Evolutionary conservation across 768 basidiomycete species (phyloP).

Genomic region (Clitopilus passeckerianus): DNA sequence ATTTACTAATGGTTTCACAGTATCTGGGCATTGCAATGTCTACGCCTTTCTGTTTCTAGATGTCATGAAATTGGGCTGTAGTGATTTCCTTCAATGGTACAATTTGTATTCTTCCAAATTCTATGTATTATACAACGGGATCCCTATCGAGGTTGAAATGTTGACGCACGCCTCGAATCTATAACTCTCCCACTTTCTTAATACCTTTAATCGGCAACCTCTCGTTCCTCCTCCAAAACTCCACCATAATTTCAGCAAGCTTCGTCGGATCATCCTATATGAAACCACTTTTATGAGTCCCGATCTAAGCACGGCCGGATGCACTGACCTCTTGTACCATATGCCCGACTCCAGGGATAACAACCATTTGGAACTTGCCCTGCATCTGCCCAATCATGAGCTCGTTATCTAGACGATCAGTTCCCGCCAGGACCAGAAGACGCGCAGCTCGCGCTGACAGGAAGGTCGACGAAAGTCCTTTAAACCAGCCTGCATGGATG

Average conservation of each 20-base stretch:
- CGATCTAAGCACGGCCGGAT: not conserved
- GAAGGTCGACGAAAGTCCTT: slow-evolving; percentile 75
- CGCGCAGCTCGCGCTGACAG: slow-evolving; percentile 75
- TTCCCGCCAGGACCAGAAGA: slow-evolving; percentile 85
- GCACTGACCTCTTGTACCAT: slow-evolving; percentile 84
- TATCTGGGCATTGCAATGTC: slow-evolving; percentile 34
- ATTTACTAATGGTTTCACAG: slow-evolving; percentile 12
- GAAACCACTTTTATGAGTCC: slow-evolving; percentile 1
- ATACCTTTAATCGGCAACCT: slow-evolving; percentile 50
- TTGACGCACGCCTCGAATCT: not conserved
- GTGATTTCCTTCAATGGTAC: not conserved
- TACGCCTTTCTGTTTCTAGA: slow-evolving; percentile 32
- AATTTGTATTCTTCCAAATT: not conserved
- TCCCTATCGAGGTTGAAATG: not conserved
- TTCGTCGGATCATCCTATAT: slow-evolving; percentile 81
- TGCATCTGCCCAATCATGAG: slow-evolving; percentile 98
- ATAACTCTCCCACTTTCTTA: slow-evolving; percentile 50
- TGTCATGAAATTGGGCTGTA: not conserved
- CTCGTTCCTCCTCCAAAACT: slow-evolving; percentile 92
- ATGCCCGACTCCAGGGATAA: slow-evolving; percentile 85
- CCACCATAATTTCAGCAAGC: slow-evolving; percentile 75
- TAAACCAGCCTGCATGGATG: slow-evolving; percentile 78
- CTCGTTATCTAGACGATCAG: slow-evolving; percentile 87
- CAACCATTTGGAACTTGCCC: slow-evolving; percentile 92
- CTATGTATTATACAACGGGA: not conserved